Conservation (phyloP, 371 early-diverging fungal genomes). For the Lichtheimia ramosa region DNA sequence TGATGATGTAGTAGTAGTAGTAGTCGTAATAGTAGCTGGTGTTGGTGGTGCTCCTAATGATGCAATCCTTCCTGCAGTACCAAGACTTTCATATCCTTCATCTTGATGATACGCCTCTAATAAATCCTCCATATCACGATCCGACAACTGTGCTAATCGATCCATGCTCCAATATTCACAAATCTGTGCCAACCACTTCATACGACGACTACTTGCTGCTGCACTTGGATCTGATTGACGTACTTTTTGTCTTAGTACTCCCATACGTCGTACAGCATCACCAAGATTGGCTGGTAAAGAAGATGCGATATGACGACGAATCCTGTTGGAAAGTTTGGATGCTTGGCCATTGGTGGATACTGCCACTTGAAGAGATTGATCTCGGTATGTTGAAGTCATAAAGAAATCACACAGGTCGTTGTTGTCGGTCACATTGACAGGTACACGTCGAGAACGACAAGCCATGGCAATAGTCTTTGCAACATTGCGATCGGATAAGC, state of each 20-base stretch:
- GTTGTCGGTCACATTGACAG: conserved; percentile 80
- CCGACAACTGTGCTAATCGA: conserved; percentile 54
- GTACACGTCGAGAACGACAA: conserved; percentile 55
- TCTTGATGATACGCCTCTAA: conserved; percentile 69
- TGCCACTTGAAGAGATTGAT: conserved; percentile 73
- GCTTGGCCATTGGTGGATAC: conserved; percentile 84
- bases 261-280: conserved; percentile 66
- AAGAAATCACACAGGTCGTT: conserved; percentile 79
- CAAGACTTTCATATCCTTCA: conserved; percentile 52
- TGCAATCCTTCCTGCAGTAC: conserved; percentile 5
- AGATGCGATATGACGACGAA: conserved; percentile 60
- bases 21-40: background rate
- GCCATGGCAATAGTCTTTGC: conserved; percentile 48
- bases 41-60: conserved; percentile 6
- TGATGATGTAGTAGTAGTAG: background rate
- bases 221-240: conserved; percentile 55
- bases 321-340: conserved; percentile 69
- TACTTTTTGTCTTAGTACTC: conserved; percentile 56
- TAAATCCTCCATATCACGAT: conserved; percentile 60
- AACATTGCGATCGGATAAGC: conserved; percentile 22
- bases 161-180: conserved; percentile 78
- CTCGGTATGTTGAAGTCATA: conserved; percentile 76
- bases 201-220: conserved; percentile 55
- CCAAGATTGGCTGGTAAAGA: conserved; percentile 60
- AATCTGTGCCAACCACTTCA: conserved; percentile 75